These are phyloP conservation scores for Botrytis porri DNA, from an alignment of 2,329 filamentous ascomycete genomes.

Conservation along the genomic window DNA sequence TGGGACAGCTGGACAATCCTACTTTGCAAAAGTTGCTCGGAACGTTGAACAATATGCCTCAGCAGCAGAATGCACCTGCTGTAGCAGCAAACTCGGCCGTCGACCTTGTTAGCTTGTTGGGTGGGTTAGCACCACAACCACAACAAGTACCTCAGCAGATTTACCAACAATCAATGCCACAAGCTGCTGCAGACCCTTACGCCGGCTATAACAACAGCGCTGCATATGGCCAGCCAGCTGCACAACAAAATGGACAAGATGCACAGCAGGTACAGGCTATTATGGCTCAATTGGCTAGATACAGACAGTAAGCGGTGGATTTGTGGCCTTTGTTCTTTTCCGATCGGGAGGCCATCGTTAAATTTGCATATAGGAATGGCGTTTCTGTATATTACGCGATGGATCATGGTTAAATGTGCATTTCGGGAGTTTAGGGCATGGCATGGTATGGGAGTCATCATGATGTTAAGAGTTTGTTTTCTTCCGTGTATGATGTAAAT, in stretches of 20 bases:
- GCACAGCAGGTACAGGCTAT: conserved; percentile 66
- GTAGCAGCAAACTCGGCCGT: conserved; percentile 38
- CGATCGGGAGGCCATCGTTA: background rate
- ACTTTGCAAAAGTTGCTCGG: conserved; percentile 69
- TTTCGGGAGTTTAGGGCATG: background rate
- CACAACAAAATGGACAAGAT: conserved; percentile 38
- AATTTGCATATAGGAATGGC: background rate
- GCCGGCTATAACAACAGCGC: conserved; percentile 1
- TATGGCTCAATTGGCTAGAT: conserved; percentile 68
- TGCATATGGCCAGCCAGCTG: conserved; percentile 8
- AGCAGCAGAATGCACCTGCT: conserved; percentile 30
- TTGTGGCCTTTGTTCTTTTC: background rate
- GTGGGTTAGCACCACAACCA: conserved; percentile 31
- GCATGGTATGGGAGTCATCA: background rate
- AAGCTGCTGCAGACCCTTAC: conserved; percentile 20
- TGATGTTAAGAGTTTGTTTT: background rate
- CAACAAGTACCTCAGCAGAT: conserved; percentile 28
- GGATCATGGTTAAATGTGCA: background rate
- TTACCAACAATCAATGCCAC: conserved; percentile 31
- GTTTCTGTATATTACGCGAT: background rate
- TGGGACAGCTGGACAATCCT: conserved; percentile 65
- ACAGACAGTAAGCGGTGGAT: conserved; percentile 48
- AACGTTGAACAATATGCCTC: conserved; percentile 45
- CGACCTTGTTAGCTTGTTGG: conserved; percentile 37
- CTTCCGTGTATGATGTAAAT: background rate